Evolutionary conservation across 768 basidiomycete species (phyloP), one percentile per base, ranked within the genome.

Genomic region (Lepiota subincarnata): DNA sequence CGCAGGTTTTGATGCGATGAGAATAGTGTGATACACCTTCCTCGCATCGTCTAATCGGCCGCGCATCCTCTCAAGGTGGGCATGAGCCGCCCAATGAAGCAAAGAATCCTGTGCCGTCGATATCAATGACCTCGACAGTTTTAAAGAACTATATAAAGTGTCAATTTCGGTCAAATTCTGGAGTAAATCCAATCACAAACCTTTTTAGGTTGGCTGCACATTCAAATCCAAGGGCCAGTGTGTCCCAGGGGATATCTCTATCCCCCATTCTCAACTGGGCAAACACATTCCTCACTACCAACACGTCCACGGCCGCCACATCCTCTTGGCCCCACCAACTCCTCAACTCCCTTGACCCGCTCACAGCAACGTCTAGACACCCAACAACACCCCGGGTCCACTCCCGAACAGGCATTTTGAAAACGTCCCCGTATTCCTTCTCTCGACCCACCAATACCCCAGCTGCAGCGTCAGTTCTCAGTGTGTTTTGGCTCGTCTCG

Each of bases 21-120:
- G 77, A 6, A 87, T 73, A 1, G 84, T 83, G 58, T 84, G 77
- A 66, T 89, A 93, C 2, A 93, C 75, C 61, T 90, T 92, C 28
- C 89, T 78, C 12, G 89, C 88, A 18, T 87, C 87, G 52, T 83
- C 81, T 2, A 71, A 55, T 41, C 79, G 79, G 10, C 83, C 84
- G 7, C 88, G 83, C 40, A 84, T 64, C 28, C 78, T 75, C 62
- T 92, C 87, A 14, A 93, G 73, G 47, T 79, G 82, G 11, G 86
- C 88, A 68, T 92, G 89, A n/a, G 76, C 75, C n/a, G 73, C 74
- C 91, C 91, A 92, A 50, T 80, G 83, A 8, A 64, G 65, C 34
- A 86, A 59, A 6, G 88, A 87, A 41, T 82, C 77, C 16, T 76
- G 79, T 36, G 74, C 69, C 1, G 58, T 63, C 2, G 86, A 79